Evolutionary conservation across 2,329 filamentous ascomycete species (phyloP), one percentile per base, ranked within the genome.

Genomic region (Arthrinium puccinioides): DNA sequence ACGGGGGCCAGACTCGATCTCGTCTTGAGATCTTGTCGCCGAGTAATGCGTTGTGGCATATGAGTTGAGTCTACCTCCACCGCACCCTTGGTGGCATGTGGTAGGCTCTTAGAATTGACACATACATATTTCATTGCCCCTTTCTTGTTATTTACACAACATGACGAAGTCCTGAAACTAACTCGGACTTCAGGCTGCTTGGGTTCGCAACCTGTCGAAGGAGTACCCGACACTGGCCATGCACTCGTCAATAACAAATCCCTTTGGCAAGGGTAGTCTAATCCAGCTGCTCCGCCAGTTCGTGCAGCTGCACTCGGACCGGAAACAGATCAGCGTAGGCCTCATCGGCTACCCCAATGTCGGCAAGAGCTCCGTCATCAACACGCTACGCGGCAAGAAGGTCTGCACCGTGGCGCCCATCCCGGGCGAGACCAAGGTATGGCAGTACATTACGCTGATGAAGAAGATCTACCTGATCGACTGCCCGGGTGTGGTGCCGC

Each of bases 81-180:
- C 24, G 33, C 28, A 8, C 33, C 11, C 11, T 36, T 21, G 33
- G 73, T 67, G 63, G 67, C 66, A 65, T 66, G 67, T 89, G 80
- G 84, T 78, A 77, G 76, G 76, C 85, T 97, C 92, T 94, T 98
- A 98, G 92, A 97, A 84, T 87, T 84, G 86, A 85, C 83, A 84
- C 89, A 90, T 76, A 98, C 83, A 89, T 79, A 44, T 38, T n/a
- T n/a, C n/a, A n/a, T 26, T 37, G 18, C 42, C 23, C 34, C 44
- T 36, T 49, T 32, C 48, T 53, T 44, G 49, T 45, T 53, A 43
- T 51, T 55, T 48, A 40, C 32, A 38, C 42, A 10, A n/a, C 15
- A 18, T 23, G 14, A 19, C 9, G 18, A 45, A 56, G 49, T 42
- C 43, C 49, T n/a, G n/a, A n/a, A n/a, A n/a, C n/a, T n/a, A n/a